phyloP scores from a whole-genome alignment of 441 rosid species.

The Eruca vesicaria region DNA sequence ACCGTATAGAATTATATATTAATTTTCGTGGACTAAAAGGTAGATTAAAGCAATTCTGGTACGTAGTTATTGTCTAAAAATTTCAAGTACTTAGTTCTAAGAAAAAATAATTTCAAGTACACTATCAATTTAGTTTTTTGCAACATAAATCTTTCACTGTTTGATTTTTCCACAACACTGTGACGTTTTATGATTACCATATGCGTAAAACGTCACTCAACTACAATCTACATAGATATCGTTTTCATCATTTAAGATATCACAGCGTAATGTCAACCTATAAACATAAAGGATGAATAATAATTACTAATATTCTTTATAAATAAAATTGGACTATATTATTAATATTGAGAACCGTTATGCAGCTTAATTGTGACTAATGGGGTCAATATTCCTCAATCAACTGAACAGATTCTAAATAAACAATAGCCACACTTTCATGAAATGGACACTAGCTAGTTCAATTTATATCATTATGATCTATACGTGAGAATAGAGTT shows the following conservation, averaged over 20 bases:
- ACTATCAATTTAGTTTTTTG: not conserved
- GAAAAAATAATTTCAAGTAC: too few relatives aligned
- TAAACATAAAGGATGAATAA: not conserved
- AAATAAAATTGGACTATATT: not conserved
- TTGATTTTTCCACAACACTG: not conserved
- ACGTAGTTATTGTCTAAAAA: not conserved
- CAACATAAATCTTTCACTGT: not conserved
- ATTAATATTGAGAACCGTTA: not conserved
- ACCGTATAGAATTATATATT: not conserved
- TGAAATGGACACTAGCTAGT: constrained; percentile 14
- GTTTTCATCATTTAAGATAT: constrained; percentile 1
- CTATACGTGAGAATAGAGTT: not conserved
- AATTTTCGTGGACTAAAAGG: not conserved
- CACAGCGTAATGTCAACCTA: constrained; percentile 6
- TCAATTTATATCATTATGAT: not conserved
- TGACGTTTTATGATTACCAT: not conserved
- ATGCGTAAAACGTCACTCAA: not conserved
- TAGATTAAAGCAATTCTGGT: too few relatives aligned
- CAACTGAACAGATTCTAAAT: constrained; percentile 28
- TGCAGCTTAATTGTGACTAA: constrained; percentile 12
- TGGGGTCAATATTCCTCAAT: constrained; percentile 27
- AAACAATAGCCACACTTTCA: constrained; percentile 27
- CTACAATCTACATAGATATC: not conserved
- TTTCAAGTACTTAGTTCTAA: not conserved
- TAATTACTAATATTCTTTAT: not conserved